A percentile compares a stretch with the other conserved stretches of the same genome.
Evolutionary conservation across 2,329 filamentous ascomycete species (phyloP).

Genomic region (Talaromyces funiculosus): DNA sequence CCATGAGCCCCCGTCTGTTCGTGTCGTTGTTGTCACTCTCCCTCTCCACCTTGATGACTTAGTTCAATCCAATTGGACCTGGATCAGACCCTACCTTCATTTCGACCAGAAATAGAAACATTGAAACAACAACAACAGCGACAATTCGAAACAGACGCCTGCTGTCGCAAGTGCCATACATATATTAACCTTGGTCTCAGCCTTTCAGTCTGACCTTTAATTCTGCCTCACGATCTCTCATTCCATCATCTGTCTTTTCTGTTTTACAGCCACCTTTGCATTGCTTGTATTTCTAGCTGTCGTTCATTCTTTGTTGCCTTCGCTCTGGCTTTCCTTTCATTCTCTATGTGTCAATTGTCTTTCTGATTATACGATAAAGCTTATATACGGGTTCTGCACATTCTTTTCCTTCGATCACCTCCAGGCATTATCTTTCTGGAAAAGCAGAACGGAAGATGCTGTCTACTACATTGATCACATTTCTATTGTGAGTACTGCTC

Average conservation of each 20-base stretch:
- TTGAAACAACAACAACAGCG: conserved; percentile 6
- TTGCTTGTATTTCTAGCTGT: conserved; percentile 12
- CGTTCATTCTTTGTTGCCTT: conserved; percentile 6
- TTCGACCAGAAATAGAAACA: conserved; percentile 14
- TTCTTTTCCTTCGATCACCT: background rate
- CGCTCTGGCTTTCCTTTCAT: background rate
- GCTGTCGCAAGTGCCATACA: background rate
- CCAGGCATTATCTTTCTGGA: background rate
- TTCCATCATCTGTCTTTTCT: background rate
- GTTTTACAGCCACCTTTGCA: conserved; percentile 3
- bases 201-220: background rate
- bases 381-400: background rate
- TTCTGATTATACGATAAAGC: background rate
- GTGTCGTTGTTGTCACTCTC: background rate
- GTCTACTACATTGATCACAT: conserved; percentile 17
- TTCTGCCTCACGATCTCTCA: conserved; percentile 5
- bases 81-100: background rate
- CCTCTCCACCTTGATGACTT: background rate
- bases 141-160: conserved; percentile 13
- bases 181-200: conserved; percentile 2
- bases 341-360: background rate
- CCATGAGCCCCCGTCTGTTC: background rate
- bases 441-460: conserved; percentile 7
- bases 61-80: conserved; percentile 6
- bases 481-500: conserved; percentile 17